phyloP scores from a whole-genome alignment of 2,329 filamentous ascomycete genomes.

The Exophiala dermatitidis region DNA sequence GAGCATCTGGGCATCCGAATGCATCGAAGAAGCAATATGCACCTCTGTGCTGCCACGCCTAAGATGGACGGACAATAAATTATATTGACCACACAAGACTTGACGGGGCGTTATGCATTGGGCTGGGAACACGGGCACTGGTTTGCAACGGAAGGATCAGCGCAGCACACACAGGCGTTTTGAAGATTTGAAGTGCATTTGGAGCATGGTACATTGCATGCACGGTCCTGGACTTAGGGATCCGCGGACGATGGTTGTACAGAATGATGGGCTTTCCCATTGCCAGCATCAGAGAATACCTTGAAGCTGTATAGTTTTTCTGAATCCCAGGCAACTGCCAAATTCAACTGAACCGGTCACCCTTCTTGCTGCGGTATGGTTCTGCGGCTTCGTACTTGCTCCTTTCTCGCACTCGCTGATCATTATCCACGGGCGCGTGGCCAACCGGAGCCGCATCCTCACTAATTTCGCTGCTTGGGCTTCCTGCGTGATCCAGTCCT shows the following conservation, averaged over 20 bases:
- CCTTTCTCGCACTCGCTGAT: slow-evolving; percentile 62
- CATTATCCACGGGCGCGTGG: slow-evolving; percentile 67
- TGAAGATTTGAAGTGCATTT: slow-evolving; percentile 2
- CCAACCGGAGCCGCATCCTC: slow-evolving; percentile 77
- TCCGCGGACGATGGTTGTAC: slow-evolving; percentile 8
- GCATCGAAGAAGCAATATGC: slow-evolving; percentile 33
- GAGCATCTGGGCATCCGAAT: slow-evolving; percentile 34
- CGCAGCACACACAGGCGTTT: slow-evolving; percentile 7
- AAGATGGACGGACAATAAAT: slow-evolving; percentile 4
- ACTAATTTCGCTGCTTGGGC: slow-evolving; percentile 65
- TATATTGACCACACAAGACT: not conserved
- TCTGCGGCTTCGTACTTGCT: slow-evolving; percentile 80
- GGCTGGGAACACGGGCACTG: not conserved
- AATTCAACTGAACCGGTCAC: slow-evolving; percentile 68
- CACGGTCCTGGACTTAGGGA: not conserved
- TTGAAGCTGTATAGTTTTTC: not conserved
- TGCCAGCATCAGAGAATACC: not conserved
- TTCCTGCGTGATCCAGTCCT: slow-evolving; percentile 49
- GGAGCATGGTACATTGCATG: not conserved
- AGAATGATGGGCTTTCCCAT: slow-evolving; percentile 4
- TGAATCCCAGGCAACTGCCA: not conserved
- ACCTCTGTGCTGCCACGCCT: slow-evolving; percentile 25
- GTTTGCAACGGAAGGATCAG: slow-evolving; percentile 3
- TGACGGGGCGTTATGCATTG: slow-evolving; percentile 5
- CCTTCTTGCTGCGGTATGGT: slow-evolving; percentile 71